Evolutionary conservation across 75 land plant genomes (phyloP).

Genomic region (Sequoia sempervirens): DNA sequence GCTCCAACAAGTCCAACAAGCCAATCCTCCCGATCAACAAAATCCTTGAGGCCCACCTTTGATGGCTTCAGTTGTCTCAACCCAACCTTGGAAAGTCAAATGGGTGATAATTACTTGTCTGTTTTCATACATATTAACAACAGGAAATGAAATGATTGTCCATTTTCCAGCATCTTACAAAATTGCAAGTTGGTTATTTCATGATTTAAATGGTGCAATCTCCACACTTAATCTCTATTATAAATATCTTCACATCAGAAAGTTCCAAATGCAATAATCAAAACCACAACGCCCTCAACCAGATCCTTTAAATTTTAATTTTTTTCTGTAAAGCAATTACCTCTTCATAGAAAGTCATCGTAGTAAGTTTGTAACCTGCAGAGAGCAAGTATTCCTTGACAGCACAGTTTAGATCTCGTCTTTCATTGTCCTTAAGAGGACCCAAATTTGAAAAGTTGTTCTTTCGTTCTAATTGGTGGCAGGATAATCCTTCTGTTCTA

Average conservation of each 20-base stretch:
- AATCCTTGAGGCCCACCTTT: too few relatives aligned
- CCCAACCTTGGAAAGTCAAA: too few relatives aligned
- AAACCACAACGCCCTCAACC: background rate
- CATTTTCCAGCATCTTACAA: background rate
- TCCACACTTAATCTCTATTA: background rate
- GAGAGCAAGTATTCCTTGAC: constrained; percentile 86
- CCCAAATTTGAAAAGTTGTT: constrained; percentile 44
- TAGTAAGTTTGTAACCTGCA: constrained; percentile 90
- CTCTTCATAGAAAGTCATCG: constrained; percentile 98
- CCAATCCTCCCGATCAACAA: too few relatives aligned
- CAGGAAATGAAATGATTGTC: background rate
- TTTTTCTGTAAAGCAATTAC: constrained; percentile 19
- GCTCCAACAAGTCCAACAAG: too few relatives aligned
- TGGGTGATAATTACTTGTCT: too few relatives aligned
- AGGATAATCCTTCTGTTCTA: background rate
- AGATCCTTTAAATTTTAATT: background rate
- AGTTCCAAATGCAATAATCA: background rate
- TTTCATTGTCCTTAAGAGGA: constrained; percentile 69
- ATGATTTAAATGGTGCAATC: background rate
- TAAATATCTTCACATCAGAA: background rate
- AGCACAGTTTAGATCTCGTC: constrained; percentile 83
- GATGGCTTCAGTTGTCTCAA: too few relatives aligned
- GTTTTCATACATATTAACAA: background rate
- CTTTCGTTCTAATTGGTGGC: constrained; percentile 20
- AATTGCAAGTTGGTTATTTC: background rate